Evolutionary conservation across 495 filamentous ascomycete genomes (phyloP).

Genomic region (Penicillium cataractarum): DNA sequence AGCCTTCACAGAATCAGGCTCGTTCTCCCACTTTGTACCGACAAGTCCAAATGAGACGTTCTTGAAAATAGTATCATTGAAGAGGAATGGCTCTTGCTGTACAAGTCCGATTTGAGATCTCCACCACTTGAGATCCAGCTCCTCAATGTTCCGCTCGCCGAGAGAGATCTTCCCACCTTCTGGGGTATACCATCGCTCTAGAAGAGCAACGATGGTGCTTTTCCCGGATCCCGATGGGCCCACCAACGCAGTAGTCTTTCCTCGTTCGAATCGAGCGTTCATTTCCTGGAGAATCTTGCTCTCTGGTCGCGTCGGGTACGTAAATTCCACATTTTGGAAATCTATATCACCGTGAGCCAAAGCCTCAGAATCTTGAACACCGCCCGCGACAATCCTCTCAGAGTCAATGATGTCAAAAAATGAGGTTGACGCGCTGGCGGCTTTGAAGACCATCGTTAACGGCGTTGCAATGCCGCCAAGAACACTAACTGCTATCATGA

Average conservation of each 20-base stretch:
- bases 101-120: background rate
- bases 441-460: background rate
- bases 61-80: background rate
- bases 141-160: background rate
- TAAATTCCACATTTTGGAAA: background rate
- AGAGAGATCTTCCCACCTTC: background rate
- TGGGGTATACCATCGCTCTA: background rate
- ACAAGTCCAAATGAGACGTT: slow-evolving; percentile 63
- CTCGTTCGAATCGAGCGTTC: background rate
- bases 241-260: background rate
- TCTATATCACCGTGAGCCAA: background rate
- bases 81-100: background rate
- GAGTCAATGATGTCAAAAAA: background rate
- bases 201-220: background rate
- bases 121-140: slow-evolving; percentile 1
- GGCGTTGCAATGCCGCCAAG: background rate
- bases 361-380: background rate
- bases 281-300: background rate
- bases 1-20: slow-evolving; percentile 49
- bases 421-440: background rate
- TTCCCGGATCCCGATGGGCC: background rate
- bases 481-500: background rate
- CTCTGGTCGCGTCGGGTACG: background rate
- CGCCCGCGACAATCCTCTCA: background rate
- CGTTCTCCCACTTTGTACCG: slow-evolving; percentile 63